phyloP scores from a whole-genome alignment of 352 stramenopile genomes.

The Globisporangium barbulae region DNA sequence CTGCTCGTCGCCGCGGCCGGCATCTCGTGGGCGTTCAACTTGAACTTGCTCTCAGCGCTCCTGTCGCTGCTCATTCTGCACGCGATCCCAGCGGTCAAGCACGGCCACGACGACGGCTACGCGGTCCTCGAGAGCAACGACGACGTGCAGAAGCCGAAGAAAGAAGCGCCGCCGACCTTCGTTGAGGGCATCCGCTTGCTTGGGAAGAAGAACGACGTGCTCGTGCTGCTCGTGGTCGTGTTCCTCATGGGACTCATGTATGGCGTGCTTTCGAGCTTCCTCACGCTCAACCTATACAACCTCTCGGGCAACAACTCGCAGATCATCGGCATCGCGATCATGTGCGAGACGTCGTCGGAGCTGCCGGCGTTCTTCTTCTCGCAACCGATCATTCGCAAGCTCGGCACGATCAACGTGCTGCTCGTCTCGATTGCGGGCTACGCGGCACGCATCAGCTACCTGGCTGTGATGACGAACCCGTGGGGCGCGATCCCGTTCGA shows the following conservation, averaged over 20 bases:
- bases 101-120: constrained; percentile 24
- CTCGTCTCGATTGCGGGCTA: constrained; percentile 70
- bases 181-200: constrained; percentile 37
- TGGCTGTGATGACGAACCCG: constrained; percentile 74
- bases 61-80: constrained; percentile 61
- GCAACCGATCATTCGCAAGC: constrained; percentile 57
- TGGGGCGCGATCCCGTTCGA: constrained; percentile 81
- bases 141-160: constrained; percentile 1
- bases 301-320: constrained; percentile 61
- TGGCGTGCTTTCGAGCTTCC: constrained; percentile 79
- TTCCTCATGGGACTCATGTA: constrained; percentile 83
- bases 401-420: constrained; percentile 72
- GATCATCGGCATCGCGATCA: constrained; percentile 79
- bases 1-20: constrained; percentile 51
- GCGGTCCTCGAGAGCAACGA: constrained; percentile 19
- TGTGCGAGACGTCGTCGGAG: constrained; percentile 79
- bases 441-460: constrained; percentile 64
- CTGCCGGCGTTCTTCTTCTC: constrained; percentile 82
- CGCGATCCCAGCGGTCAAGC: constrained; percentile 49
- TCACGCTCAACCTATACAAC: constrained; percentile 82
- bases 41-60: constrained; percentile 46
- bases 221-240: constrained; percentile 67
- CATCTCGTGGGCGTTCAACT: constrained; percentile 80
- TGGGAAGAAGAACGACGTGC: constrained; percentile 44
- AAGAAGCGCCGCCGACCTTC: constrained; percentile 37